Evolutionary conservation across 169 alveolate genomes (phyloP), one percentile per base, ranked within the genome.

Genomic region (Plasmodium blacklocki): DNA sequence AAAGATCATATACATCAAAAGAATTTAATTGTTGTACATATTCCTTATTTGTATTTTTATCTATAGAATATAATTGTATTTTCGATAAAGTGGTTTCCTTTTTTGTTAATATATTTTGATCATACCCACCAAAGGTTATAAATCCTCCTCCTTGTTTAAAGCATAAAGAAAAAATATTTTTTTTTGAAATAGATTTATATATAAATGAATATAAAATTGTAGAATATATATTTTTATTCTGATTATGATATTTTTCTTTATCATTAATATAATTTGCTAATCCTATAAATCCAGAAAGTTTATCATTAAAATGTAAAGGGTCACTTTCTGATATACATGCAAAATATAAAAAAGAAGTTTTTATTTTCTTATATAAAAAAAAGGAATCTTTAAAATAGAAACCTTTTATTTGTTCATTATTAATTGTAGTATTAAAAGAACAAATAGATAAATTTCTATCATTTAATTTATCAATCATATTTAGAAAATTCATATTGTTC

Each of bases 341-440:
- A 23, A 78, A 78, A 45, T 64, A 43, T 14, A 18, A n/a, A 58
- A 64, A 78, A 21, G n/a, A 5, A 39, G 9, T 12, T 64, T 21
- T 64, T 12, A 18, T 29, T 18, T 7, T 43, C 8, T 78, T 23
- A 71, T 11, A 4, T 12, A 78, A 15, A 43, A 29, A 56, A 14
- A 78, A 78, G 0, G 72, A 64, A 66, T 78, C 89, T 64, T 21
- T 59, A 78, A 78, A 66, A 78, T 78, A 78, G 9, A 78, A 78
- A 0, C 89, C 89, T 43, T 66, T 58, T 29, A 78, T 19, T 32
- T 78, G 49, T 9, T 78, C 89, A 8, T 15, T 49, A 45, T 21
- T 70, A 49, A 78, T 8, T 23, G 23, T 78, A 1, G 75, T 18
- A 19, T 70, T 67, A 45, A 78, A 64, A 14, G 89, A 67, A 45